These are phyloP conservation scores for Castanea mollissima DNA, from an alignment of 306 rosid genomes.

Conservation along the genomic window DNA sequence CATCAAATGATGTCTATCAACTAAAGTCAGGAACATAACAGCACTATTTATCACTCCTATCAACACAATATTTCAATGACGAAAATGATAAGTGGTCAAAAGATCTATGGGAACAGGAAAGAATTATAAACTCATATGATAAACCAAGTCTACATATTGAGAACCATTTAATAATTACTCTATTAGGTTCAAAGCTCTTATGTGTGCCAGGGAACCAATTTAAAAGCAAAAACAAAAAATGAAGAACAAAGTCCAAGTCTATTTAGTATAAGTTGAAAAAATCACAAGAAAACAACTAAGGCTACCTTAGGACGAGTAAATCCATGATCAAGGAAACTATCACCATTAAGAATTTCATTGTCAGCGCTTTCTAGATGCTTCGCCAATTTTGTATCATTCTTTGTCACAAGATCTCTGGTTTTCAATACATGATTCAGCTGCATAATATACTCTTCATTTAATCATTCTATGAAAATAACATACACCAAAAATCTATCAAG, in stretches of 20 bases:
- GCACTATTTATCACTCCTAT: too few relatives aligned
- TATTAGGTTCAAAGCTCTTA: background rate
- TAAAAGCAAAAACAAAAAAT: background rate
- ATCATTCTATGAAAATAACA: conserved; percentile 13
- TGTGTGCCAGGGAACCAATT: background rate
- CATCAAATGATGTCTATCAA: too few relatives aligned
- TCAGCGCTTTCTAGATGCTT: conserved; percentile 46
- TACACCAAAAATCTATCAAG: background rate
- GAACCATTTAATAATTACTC: too few relatives aligned
- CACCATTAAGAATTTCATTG: conserved; percentile 31
- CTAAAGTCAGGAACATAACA: too few relatives aligned
- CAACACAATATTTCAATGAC: too few relatives aligned
- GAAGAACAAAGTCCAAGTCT: background rate
- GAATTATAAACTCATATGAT: too few relatives aligned
- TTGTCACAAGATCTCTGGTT: conserved; percentile 68
- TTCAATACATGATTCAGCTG: conserved; percentile 89
- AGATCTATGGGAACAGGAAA: too few relatives aligned
- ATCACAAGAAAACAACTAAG: conserved; percentile 12
- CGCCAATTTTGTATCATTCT: conserved; percentile 62
- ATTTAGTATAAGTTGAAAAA: background rate
- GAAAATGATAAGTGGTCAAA: too few relatives aligned
- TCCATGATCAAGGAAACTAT: conserved; percentile 77
- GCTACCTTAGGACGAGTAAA: conserved; percentile 95
- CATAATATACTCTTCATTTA: conserved; percentile 16
- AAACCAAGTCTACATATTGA: too few relatives aligned